Evolutionary conservation across 176 grass and related monocot species (phyloP).

Genomic region (Puccinellia tenuiflora): DNA sequence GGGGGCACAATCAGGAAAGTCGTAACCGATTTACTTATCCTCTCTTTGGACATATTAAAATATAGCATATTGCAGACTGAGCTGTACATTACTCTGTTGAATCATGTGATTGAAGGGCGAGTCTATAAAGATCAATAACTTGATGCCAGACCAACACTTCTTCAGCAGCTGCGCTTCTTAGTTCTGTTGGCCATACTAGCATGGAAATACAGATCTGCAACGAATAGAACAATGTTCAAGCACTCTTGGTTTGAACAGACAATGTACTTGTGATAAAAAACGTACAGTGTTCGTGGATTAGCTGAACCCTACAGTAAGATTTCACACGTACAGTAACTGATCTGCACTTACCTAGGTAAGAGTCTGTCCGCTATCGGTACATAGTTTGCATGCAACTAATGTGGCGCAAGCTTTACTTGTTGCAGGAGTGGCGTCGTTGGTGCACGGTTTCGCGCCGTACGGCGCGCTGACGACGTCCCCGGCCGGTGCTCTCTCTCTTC

Average conservation of each 20-base stretch:
- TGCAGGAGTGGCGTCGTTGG: conserved; percentile 35
- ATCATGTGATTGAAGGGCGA: too few species aligned
- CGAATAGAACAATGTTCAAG: too few species aligned
- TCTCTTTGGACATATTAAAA: neutral
- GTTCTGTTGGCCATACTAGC: neutral
- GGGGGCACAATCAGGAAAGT: neutral
- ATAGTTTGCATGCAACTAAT: neutral
- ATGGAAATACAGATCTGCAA: neutral
- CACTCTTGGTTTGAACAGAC: too few species aligned
- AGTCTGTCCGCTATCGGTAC: neutral
- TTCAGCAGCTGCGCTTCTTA: neutral
- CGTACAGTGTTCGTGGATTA: too few species aligned
- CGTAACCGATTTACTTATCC: neutral
- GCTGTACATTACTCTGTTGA: too few species aligned
- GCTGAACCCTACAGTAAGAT: neutral
- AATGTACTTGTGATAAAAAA: too few species aligned
- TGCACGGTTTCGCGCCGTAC: conserved; percentile 26
- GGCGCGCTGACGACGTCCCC: conserved; percentile 18
- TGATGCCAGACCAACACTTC: neutral
- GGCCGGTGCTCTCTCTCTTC: conserved; percentile 79
- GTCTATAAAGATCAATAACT: too few species aligned
- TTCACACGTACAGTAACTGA: neutral
- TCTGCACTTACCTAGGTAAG: too few species aligned
- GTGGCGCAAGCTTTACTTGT: neutral
- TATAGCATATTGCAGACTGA: neutral